Percentiles rank a stretch among this genome's conserved stretches.
These are phyloP conservation scores for Parathielavia appendiculata DNA, from an alignment of 495 filamentous ascomycete species.

Conservation along the genomic window DNA sequence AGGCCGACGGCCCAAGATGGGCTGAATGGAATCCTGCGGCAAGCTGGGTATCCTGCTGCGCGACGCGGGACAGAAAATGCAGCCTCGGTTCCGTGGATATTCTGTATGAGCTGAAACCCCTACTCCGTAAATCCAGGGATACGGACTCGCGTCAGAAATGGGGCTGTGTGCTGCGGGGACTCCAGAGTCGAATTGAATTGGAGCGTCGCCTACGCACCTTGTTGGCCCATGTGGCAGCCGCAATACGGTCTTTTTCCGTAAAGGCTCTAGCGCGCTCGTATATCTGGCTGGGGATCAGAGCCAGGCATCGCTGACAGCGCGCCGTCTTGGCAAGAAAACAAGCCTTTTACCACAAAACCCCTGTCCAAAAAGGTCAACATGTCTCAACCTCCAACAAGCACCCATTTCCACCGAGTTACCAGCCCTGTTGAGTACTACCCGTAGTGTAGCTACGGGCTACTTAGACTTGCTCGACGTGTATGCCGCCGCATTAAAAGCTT, in stretches of 20 bases:
- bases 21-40: background rate
- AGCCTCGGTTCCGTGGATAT: background rate
- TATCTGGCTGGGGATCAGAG: background rate
- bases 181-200: background rate
- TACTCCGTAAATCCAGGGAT: background rate
- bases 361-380: background rate
- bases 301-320: background rate
- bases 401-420: too few species aligned
- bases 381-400: background rate
- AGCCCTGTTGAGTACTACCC: too few species aligned
- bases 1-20: background rate
- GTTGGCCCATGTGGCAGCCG: conserved; percentile 5
- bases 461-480: too few species aligned
- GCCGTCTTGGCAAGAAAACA: conserved; percentile 7
- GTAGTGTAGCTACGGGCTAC: too few species aligned
- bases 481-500: too few species aligned
- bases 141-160: background rate
- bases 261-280: conserved; percentile 3
- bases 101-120: background rate
- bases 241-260: background rate
- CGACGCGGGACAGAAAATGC: conserved; percentile 1
- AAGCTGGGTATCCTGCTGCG: background rate
- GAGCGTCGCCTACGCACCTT: background rate
- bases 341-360: background rate
- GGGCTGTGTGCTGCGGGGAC: conserved; percentile 10